Base-by-base conservation (phyloP, 495 filamentous ascomycete species). In the Daldinia loculata region DNA sequence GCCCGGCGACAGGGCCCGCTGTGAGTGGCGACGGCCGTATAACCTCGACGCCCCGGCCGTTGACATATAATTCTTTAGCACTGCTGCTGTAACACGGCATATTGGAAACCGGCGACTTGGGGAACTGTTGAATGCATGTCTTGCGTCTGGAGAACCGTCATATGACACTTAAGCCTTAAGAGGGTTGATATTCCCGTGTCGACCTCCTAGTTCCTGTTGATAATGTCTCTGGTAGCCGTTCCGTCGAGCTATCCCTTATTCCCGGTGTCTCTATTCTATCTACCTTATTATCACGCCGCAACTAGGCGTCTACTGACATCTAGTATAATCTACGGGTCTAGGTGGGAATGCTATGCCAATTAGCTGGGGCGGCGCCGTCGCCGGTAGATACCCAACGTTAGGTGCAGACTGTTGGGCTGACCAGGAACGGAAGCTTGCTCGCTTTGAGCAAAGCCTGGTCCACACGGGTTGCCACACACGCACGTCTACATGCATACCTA, bases 81-180 rank as follows among this genome's bases (percentile, higher is more conserved):
- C 2, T 39, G 39, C 38, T 56, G 41, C n/a, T n/a, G 62, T 70
- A 15, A 52, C 68, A 70, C 68, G n/a, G 51, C 68, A 70, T 66
- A 52, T 56, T 30, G 2, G 43, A 48, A 57, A 39, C 41, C 56
- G 43, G 65, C 56, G 62, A 32, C 61, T 58, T 34, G 6, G 17
- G 29, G 58, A 26, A 6, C 19, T 2, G 26, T 45, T 38, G 19
- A 22, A 66, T 66, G 63, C 63, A 66, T 15, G 63, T 58, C 53
- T 36, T 66, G 68, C 68, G 51, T 66, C 62, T 61, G 5, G 56
- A 38, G 26, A 50, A 50, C 24, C 30, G 56, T 70, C 68, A 70
- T 70, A 60, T 70, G 68, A 70, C 57, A 38, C 24, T 43, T n/a
- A 22, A 7, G 19, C 50, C 24, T 43, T n/a, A 22, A 7, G 19